phyloP scores from a whole-genome alignment of 345 rosid species.

The Bruguiera gymnorhiza region DNA sequence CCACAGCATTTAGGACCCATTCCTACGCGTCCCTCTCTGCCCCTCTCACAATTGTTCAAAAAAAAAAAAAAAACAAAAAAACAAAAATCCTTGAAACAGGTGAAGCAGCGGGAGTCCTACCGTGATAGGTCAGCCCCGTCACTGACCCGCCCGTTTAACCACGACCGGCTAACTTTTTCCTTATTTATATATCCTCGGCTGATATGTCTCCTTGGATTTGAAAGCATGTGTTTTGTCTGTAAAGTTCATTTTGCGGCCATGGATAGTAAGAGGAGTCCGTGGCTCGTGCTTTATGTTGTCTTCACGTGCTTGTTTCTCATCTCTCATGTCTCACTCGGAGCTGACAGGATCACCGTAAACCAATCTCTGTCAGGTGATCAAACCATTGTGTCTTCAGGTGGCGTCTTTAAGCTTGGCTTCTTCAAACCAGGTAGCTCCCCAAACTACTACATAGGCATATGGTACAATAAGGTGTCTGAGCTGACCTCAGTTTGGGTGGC shows the following conservation, averaged over 20 bases:
- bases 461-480: slow-evolving; percentile 44
- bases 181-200: neutral
- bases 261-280: slow-evolving; percentile 22
- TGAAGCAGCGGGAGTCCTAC: no score
- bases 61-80: neutral
- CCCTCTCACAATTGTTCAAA: no score
- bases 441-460: slow-evolving; percentile 64
- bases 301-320: slow-evolving; percentile 26
- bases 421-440: slow-evolving; percentile 51
- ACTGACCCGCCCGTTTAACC: no score
- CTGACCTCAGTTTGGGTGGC: slow-evolving; percentile 68
- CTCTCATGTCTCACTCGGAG: slow-evolving; percentile 32
- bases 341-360: slow-evolving; percentile 49
- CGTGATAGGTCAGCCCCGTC: no score
- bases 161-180: no score
- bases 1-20: no score
- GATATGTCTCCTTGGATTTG: neutral
- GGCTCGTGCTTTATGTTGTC: slow-evolving; percentile 26
- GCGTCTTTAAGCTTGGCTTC: slow-evolving; percentile 62
- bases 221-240: neutral
- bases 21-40: neutral
- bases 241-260: slow-evolving; percentile 19
- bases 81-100: no score
- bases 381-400: slow-evolving; percentile 48
- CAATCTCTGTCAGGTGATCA: slow-evolving; percentile 56